Percentiles rank a stretch among this genome's conserved stretches.
These are phyloP conservation scores for Chrysoporthe cubensis DNA, from an alignment of 2,329 filamentous ascomycete genomes.

Conservation along the genomic window DNA sequence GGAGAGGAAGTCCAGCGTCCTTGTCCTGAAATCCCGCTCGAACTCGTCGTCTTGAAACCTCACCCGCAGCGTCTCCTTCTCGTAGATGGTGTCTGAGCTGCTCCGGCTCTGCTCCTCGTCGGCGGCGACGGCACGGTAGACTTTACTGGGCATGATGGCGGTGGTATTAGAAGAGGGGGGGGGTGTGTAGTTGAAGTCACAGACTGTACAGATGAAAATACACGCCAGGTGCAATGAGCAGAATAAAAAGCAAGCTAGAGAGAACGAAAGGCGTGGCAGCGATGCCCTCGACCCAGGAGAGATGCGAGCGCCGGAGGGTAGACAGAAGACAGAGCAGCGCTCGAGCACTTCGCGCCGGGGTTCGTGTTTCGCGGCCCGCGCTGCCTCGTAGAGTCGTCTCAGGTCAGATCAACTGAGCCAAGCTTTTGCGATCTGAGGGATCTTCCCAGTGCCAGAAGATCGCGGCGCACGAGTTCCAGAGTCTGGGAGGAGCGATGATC, in stretches of 20 bases:
- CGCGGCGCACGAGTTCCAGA: slow-evolving; percentile 1
- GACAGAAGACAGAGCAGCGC: not conserved
- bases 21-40: slow-evolving; percentile 16
- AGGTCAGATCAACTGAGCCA: slow-evolving; percentile 7
- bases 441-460: slow-evolving; percentile 16
- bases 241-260: slow-evolving; percentile 1
- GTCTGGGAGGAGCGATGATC: not conserved
- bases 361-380: slow-evolving; percentile 1
- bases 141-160: slow-evolving; percentile 37
- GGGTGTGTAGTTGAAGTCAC: slow-evolving; percentile 12
- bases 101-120: slow-evolving; percentile 42
- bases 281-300: not conserved
- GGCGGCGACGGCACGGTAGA: slow-evolving; percentile 41
- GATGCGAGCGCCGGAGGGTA: too few species aligned
- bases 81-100: slow-evolving; percentile 27
- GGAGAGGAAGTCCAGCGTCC: slow-evolving; percentile 23
- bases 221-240: slow-evolving; percentile 24
- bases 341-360: not conserved
- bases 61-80: slow-evolving; percentile 30
- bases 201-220: slow-evolving; percentile 19
- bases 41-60: slow-evolving; percentile 23
- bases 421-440: slow-evolving; percentile 20
- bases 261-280: slow-evolving; percentile 1
- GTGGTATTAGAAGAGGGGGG: slow-evolving; percentile 6
- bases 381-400: slow-evolving; percentile 12